Conservation (phyloP, 108 stramenopile genomes). For the Pseudonitzschia pungens region DNA sequence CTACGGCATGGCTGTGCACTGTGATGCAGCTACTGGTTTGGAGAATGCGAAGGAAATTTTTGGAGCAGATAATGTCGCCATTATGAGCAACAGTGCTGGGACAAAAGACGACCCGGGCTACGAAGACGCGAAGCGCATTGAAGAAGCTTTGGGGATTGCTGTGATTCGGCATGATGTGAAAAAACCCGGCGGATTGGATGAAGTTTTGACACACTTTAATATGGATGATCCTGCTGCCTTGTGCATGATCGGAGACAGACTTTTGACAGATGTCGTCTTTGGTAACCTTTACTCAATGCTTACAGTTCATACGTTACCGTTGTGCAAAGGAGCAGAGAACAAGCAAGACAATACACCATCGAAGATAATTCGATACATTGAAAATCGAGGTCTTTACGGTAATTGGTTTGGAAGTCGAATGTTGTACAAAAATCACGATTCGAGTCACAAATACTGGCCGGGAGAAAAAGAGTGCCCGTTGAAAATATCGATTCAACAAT, state of each 20-base stretch:
- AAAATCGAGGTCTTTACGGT: slow-evolving; percentile 74
- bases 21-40: slow-evolving; percentile 55
- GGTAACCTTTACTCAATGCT: slow-evolving; percentile 94
- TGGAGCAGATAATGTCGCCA: slow-evolving; percentile 73
- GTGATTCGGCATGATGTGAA: slow-evolving; percentile 90
- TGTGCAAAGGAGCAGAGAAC: slow-evolving; percentile 73
- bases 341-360: slow-evolving; percentile 72
- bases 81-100: slow-evolving; percentile 93
- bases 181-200: slow-evolving; percentile 88
- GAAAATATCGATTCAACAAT: slow-evolving; percentile 15
- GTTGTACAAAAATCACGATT: slow-evolving; percentile 24
- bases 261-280: slow-evolving; percentile 93
- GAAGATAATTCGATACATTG: slow-evolving; percentile 56
- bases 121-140: slow-evolving; percentile 72
- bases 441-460: slow-evolving; percentile 68
- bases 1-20: slow-evolving; percentile 65
- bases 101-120: slow-evolving; percentile 83
- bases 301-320: slow-evolving; percentile 85
- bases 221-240: slow-evolving; percentile 68
- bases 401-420: slow-evolving; percentile 69
- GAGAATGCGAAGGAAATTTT: slow-evolving; percentile 70
- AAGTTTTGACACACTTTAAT: slow-evolving; percentile 80
- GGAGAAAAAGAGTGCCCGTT: slow-evolving; percentile 68
- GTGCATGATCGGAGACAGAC: slow-evolving; percentile 92
- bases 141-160: slow-evolving; percentile 78